These are phyloP conservation scores for Botrytis medusae DNA, from an alignment of 2,329 filamentous ascomycete genomes.

Conservation along the genomic window DNA sequence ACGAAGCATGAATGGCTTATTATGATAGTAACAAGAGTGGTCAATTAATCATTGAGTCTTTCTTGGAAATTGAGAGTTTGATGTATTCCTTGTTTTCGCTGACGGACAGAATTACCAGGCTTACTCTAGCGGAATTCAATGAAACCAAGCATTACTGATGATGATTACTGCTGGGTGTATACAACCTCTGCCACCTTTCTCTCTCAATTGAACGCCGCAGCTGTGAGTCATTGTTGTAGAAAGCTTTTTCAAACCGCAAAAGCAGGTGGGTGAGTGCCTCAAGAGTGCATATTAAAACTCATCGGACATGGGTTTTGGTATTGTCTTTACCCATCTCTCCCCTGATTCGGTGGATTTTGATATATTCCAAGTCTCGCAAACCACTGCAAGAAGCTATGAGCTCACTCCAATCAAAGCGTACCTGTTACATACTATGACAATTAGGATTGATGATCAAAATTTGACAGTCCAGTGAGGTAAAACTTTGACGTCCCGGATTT, in stretches of 20 bases:
- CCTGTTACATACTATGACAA: neutral
- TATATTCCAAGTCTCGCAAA: neutral
- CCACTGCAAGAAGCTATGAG: neutral
- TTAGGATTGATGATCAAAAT: neutral
- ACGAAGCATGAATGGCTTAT: neutral
- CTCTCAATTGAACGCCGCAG: neutral
- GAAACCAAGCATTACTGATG: neutral
- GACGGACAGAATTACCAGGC: neutral
- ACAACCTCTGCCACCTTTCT: neutral
- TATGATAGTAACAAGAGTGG: neutral
- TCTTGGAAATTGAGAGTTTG: neutral
- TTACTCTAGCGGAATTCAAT: neutral
- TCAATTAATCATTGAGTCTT: neutral
- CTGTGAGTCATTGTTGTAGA: neutral
- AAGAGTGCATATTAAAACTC: neutral
- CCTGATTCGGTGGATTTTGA: neutral
- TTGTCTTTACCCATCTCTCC: too few relatives aligned
- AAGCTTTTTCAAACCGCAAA: neutral
- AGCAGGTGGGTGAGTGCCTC: neutral
- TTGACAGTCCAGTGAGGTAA: neutral
- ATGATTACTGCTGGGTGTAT: neutral
- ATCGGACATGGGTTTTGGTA: too few relatives aligned
- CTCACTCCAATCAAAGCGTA: neutral
- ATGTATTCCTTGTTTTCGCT: neutral
- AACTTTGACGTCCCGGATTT: neutral